Percentiles rank a stretch among this genome's conserved stretches.
Conservation (phyloP, 371 early-diverging fungal species). For the Mucor racemosus region DNA sequence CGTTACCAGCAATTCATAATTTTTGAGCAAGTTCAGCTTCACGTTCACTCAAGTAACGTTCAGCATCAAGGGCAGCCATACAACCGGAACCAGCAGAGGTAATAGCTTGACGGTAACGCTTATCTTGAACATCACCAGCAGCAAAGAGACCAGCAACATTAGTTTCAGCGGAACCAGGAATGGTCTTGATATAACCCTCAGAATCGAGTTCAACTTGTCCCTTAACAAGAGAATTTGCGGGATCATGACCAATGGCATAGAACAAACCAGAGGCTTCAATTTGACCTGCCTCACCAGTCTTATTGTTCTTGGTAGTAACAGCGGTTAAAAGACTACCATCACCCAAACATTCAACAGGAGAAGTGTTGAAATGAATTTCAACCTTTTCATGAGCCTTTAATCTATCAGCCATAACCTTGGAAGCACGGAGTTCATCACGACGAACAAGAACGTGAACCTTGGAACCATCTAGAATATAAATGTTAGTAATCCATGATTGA, state of each 20-base stretch:
- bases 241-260: conserved; percentile 99
- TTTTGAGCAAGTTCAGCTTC: conserved; percentile 9
- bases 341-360: conserved; percentile 87
- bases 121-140: conserved; percentile 98
- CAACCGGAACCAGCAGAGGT: conserved; percentile 85
- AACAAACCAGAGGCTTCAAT: conserved; percentile 92
- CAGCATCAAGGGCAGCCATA: conserved; percentile 95
- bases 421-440: conserved; percentile 95
- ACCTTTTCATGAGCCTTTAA: conserved; percentile 87
- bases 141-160: conserved; percentile 95
- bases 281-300: conserved; percentile 66
- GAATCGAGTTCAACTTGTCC: conserved; percentile 79
- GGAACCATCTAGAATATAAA: conserved; percentile 12
- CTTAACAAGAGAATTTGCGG: conserved; percentile 85
- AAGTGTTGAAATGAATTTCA: conserved; percentile 89
- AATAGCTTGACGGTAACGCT: conserved; percentile 86
- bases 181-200: conserved; percentile 89
- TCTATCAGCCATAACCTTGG: conserved; percentile 95
- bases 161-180: conserved; percentile 85
- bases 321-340: conserved; percentile 77
- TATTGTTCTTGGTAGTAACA: conserved; percentile 75
- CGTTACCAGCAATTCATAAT: conserved; percentile 15
- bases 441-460: conserved; percentile 74
- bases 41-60: conserved; percentile 73
- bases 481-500: neutral